Percentiles rank a stretch among this genome's conserved stretches.
These are phyloP conservation scores for Suillus brevipes DNA, from an alignment of 768 basidiomycete species.

Conservation along the genomic window DNA sequence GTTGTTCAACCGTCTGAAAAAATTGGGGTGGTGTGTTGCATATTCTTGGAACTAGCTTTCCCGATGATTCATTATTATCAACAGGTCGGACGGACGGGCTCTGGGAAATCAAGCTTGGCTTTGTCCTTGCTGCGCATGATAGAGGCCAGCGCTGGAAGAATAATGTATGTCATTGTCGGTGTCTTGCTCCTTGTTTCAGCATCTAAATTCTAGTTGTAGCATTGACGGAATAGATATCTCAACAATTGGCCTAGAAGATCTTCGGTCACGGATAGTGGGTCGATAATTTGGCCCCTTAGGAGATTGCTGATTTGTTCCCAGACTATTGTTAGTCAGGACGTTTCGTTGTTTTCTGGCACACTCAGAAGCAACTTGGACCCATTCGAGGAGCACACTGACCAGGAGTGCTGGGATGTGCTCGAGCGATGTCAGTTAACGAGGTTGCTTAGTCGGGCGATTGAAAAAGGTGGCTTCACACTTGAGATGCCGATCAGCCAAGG, in stretches of 20 bases:
- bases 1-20: constrained; percentile 61
- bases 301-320: neutral
- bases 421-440: constrained; percentile 61
- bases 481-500: constrained; percentile 63
- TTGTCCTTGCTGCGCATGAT: constrained; percentile 39
- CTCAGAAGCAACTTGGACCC: constrained; percentile 75
- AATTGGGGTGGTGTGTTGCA: constrained; percentile 58
- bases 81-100: constrained; percentile 69
- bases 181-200: neutral
- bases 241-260: constrained; percentile 65
- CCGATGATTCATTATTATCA: constrained; percentile 6
- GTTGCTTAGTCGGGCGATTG: constrained; percentile 38
- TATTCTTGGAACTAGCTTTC: neutral
- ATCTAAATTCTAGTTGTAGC: constrained; percentile 27
- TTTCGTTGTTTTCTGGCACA: constrained; percentile 72
- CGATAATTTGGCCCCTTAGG: neutral
- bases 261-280: constrained; percentile 60
- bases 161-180: constrained; percentile 44
- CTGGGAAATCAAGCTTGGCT: constrained; percentile 46
- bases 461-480: constrained; percentile 34
- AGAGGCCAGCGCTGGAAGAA: constrained; percentile 56
- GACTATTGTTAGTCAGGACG: constrained; percentile 61
- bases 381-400: constrained; percentile 53
- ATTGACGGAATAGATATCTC: constrained; percentile 72
- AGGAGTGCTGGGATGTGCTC: constrained; percentile 66